Evolutionary conservation across 1,139 yeast species (phyloP).

Genomic region (Hemisphaericaspora xylanilytica): DNA sequence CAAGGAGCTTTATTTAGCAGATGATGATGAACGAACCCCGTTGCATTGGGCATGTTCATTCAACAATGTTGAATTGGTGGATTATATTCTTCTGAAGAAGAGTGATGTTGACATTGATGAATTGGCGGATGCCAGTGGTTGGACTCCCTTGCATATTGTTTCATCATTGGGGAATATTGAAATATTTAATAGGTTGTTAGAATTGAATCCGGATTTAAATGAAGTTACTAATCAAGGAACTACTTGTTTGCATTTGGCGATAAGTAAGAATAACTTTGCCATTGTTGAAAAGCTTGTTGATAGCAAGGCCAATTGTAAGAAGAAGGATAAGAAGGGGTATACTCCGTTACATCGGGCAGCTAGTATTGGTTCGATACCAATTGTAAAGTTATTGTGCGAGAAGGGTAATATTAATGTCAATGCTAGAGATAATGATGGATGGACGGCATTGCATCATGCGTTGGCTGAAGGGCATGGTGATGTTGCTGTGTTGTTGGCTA

Average conservation of each 20-base stretch:
- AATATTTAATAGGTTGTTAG: constrained; percentile 43
- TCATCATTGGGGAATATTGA: constrained; percentile 67
- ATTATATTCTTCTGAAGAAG: constrained; percentile 44
- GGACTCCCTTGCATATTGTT: constrained; percentile 88
- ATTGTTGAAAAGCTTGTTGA: constrained; percentile 52
- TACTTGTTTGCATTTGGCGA: constrained; percentile 75
- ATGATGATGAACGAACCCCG: constrained; percentile 78
- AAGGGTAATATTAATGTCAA: constrained; percentile 60
- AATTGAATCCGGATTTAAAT: constrained; percentile 37
- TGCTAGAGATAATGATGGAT: constrained; percentile 66
- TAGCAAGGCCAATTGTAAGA: constrained; percentile 58
- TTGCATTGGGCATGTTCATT: constrained; percentile 87
- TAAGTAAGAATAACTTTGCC: constrained; percentile 59
- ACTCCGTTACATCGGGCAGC: constrained; percentile 84
- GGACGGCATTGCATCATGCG: constrained; percentile 91
- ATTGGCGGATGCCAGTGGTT: constrained; percentile 68
- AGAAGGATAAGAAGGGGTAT: constrained; percentile 64
- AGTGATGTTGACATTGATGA: constrained; percentile 60
- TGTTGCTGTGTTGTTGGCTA: constrained; percentile 59
- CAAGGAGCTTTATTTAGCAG: constrained; percentile 43
- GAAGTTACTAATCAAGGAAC: constrained; percentile 64
- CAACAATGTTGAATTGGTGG: constrained; percentile 54
- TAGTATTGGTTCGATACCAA: constrained; percentile 62
- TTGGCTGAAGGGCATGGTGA: constrained; percentile 90
- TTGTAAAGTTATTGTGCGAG: constrained; percentile 51